A percentile compares a stretch with the other conserved stretches of the same genome.
Evolutionary conservation across 2,329 filamentous ascomycete species (phyloP).

Genomic region (Penicillium digitatum): DNA sequence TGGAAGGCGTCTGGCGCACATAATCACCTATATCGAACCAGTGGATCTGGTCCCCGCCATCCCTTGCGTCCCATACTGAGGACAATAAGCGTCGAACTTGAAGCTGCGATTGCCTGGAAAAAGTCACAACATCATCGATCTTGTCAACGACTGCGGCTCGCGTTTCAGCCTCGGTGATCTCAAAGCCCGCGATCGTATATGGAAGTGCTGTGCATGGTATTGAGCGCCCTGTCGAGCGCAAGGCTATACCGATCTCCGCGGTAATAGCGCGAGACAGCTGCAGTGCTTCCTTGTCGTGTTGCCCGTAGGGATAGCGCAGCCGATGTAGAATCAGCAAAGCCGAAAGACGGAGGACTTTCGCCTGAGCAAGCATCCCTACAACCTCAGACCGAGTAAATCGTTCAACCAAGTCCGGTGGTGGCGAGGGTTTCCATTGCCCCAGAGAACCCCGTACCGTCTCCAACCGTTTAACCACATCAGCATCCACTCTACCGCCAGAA

Average conservation of each 20-base stretch:
- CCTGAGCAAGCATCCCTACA: conserved; percentile 9
- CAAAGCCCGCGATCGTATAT: conserved; percentile 13
- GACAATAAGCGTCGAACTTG: background rate
- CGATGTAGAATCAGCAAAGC: conserved; percentile 14
- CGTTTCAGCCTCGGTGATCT: background rate
- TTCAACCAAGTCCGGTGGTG: conserved; percentile 5
- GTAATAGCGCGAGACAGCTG: conserved; percentile 6
- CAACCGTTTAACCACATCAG: background rate
- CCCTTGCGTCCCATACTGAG: conserved; percentile 8
- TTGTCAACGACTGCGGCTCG: background rate
- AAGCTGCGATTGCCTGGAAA: conserved; percentile 11
- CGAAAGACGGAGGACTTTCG: conserved; percentile 8
- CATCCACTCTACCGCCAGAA: background rate
- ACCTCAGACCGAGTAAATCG: conserved; percentile 9
- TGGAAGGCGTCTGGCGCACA: background rate
- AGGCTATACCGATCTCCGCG: conserved; percentile 9
- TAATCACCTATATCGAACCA: conserved; percentile 10
- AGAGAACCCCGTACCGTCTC: background rate
- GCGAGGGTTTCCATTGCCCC: conserved; percentile 4
- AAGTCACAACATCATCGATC: conserved; percentile 4
- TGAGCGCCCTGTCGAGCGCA: conserved; percentile 3
- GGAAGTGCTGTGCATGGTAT: conserved; percentile 12
- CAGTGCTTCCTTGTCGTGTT: conserved; percentile 1
- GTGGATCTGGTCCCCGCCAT: background rate
- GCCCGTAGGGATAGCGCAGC: conserved; percentile 6